phyloP scores from a whole-genome alignment of 2,329 filamentous ascomycete species.

The Sarocladiaceae sp. region DNA sequence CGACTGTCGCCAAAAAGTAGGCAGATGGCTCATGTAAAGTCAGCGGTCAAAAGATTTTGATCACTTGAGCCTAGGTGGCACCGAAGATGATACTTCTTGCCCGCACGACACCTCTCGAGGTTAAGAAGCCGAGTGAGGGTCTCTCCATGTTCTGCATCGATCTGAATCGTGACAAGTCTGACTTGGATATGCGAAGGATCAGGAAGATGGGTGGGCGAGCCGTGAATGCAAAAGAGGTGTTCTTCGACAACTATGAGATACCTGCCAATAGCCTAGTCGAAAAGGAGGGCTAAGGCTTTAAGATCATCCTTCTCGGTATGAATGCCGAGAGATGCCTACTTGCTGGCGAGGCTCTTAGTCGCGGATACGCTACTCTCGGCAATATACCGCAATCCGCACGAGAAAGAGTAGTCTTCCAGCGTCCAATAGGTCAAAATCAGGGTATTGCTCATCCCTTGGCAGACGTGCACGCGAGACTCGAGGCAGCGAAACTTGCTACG shows the following conservation, averaged over 20 bases:
- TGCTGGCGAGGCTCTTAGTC: conserved; percentile 73
- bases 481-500: conserved; percentile 60
- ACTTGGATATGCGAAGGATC: conserved; percentile 66
- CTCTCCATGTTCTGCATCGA: conserved; percentile 79
- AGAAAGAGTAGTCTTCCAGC: conserved; percentile 61
- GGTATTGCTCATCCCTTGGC: conserved; percentile 62
- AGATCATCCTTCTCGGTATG: conserved; percentile 74
- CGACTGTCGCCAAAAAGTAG: conserved; percentile 55
- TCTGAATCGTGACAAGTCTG: conserved; percentile 52
- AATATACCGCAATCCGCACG: conserved; percentile 62
- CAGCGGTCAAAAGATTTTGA: conserved; percentile 84
- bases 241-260: conserved; percentile 75
- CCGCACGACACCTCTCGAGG: conserved; percentile 66
- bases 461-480: conserved; percentile 60
- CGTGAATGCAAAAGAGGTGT: conserved; percentile 82
- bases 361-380: conserved; percentile 68
- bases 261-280: conserved; percentile 64
- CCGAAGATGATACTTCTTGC: conserved; percentile 80
- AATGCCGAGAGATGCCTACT: conserved; percentile 73
- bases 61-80: conserved; percentile 78
- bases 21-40: conserved; percentile 57
- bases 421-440: conserved; percentile 64
- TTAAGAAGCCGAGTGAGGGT: conserved; percentile 64
- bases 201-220: conserved; percentile 83
- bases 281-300: conserved; percentile 71